Conservation (phyloP, 768 basidiomycete species). For the Kondoa malvinella region DNA sequence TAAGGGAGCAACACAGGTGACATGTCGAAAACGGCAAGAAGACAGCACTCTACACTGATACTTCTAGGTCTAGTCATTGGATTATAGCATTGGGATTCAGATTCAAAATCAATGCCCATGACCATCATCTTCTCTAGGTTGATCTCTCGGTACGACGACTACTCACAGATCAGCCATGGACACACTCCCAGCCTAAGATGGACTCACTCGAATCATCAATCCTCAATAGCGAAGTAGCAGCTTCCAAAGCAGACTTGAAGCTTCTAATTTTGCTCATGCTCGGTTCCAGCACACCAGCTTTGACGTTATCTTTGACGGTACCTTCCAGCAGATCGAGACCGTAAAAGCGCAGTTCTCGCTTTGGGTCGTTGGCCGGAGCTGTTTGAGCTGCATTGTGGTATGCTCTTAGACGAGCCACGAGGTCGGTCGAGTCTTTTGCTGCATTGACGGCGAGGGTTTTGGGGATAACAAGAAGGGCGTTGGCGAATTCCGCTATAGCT, state of each 20-base stretch:
- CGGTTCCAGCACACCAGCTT: slow-evolving; percentile 84
- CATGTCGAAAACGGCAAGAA: too few relatives aligned
- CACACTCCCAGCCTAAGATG: not conserved
- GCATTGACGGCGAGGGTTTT: slow-evolving; percentile 95
- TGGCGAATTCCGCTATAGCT: slow-evolving; percentile 97
- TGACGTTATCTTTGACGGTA: slow-evolving; percentile 83
- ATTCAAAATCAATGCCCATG: too few relatives aligned
- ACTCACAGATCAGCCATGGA: not conserved
- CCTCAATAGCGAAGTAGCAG: slow-evolving; percentile 78
- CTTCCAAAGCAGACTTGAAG: slow-evolving; percentile 90
- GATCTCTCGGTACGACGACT: not conserved
- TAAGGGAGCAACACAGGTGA: too few relatives aligned
- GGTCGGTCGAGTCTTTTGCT: slow-evolving; percentile 92
- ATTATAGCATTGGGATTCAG: too few relatives aligned
- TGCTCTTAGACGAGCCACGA: slow-evolving; percentile 87
- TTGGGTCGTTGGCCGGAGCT: slow-evolving; percentile 74
- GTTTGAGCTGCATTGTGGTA: slow-evolving; percentile 96
- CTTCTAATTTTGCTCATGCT: slow-evolving; percentile 94
- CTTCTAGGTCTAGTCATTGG: too few relatives aligned
- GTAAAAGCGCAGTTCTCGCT: slow-evolving; percentile 74
- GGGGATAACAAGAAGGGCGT: slow-evolving; percentile 78
- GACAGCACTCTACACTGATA: too few relatives aligned
- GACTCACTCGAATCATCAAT: slow-evolving; percentile 38
- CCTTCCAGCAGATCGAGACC: slow-evolving; percentile 90
- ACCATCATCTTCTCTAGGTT: not conserved